Conservation (phyloP, 2,329 filamentous ascomycete genomes). For the Lasiodiplodia theobromae region DNA sequence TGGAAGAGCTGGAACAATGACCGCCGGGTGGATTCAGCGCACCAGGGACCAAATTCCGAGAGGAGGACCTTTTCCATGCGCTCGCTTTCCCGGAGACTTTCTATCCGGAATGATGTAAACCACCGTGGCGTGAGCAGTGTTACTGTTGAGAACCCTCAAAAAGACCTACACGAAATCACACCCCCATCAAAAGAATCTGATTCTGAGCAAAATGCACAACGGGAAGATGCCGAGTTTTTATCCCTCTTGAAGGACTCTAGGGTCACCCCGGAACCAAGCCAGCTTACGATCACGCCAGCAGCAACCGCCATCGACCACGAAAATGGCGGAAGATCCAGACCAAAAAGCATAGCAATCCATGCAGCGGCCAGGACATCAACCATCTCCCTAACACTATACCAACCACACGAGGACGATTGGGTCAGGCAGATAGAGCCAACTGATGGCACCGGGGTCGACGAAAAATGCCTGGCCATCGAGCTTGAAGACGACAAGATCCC, state of each 20-base stretch:
- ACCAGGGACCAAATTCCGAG: conserved; percentile 3
- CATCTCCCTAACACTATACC: background rate
- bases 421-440: too few relatives aligned
- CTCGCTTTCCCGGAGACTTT: background rate
- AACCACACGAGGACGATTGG: conserved; percentile 13
- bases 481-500: background rate
- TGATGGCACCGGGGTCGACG: conserved; percentile 4
- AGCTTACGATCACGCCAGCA: background rate
- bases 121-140: background rate
- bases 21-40: conserved; percentile 7
- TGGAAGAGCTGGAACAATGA: conserved; percentile 18
- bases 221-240: background rate
- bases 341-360: conserved; percentile 4
- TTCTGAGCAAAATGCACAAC: background rate
- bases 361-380: background rate
- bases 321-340: background rate
- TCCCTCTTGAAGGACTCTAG: background rate
- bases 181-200: background rate
- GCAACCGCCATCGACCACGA: too few relatives aligned
- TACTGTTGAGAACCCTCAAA: background rate
- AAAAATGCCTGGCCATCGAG: conserved; percentile 13
- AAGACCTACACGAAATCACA: background rate
- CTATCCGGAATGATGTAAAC: background rate
- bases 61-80: conserved; percentile 6
- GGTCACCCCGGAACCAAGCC: background rate